phyloP scores from a whole-genome alignment of 805 yeast genomes.

The Saccharomycopsis fermentans region DNA sequence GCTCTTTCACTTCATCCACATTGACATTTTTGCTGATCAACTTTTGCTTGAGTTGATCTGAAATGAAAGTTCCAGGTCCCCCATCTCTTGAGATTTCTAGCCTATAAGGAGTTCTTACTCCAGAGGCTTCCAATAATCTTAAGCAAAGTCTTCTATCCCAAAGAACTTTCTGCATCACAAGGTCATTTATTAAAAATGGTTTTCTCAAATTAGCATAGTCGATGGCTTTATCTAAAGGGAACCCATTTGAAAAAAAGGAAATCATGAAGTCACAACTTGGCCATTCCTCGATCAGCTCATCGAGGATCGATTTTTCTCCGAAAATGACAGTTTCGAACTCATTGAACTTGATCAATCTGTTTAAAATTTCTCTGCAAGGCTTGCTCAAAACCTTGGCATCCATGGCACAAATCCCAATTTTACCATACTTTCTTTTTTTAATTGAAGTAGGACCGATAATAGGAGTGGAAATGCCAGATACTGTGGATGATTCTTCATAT shows the following conservation, averaged over 20 bases:
- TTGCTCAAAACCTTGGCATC: conserved; percentile 92
- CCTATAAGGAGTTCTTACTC: conserved; percentile 86
- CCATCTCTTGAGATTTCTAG: conserved; percentile 92
- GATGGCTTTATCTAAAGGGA: conserved; percentile 93
- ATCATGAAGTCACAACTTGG: conserved; percentile 96
- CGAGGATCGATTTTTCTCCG: conserved; percentile 93
- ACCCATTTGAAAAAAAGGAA: conserved; percentile 90
- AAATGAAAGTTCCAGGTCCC: conserved; percentile 65
- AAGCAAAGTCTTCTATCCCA: conserved; percentile 96
- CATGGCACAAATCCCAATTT: conserved; percentile 98
- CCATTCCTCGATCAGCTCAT: conserved; percentile 93
- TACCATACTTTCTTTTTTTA: conserved; percentile 38
- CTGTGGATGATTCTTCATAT: not conserved
- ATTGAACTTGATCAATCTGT: conserved; percentile 79
- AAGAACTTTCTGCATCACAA: conserved; percentile 82
- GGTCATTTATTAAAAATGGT: conserved; percentile 83
- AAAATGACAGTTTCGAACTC: conserved; percentile 95
- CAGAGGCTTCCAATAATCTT: conserved; percentile 61
- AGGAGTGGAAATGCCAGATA: not conserved
- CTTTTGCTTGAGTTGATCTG: conserved; percentile 51
- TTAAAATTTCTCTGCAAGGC: conserved; percentile 87
- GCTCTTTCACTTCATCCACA: conserved; percentile 42
- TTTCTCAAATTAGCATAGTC: conserved; percentile 79
- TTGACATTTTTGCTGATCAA: conserved; percentile 54
- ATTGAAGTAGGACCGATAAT: not conserved